Percentiles rank a stretch among this genome's conserved stretches.
Conservation (phyloP, 2,329 filamentous ascomycete genomes). For the Alternaria incomplexa region DNA sequence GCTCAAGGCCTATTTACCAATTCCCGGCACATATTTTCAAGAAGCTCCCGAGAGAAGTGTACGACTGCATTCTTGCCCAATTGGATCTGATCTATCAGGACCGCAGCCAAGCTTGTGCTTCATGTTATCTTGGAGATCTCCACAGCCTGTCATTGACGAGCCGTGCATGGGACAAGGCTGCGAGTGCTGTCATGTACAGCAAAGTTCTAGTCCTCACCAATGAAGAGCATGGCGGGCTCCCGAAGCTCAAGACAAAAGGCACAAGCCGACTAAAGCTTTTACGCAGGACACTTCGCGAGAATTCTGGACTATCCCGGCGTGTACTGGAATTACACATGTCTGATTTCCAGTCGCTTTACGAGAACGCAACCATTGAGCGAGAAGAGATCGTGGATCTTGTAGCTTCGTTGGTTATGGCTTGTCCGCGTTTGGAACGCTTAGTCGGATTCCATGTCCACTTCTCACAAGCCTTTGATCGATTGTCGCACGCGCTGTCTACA, state of each 20-base stretch:
- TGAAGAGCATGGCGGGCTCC: slow-evolving; percentile 41
- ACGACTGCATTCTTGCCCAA: slow-evolving; percentile 61
- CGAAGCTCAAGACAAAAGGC: slow-evolving; percentile 54
- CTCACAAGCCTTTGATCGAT: slow-evolving; percentile 60
- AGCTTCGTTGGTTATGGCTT: slow-evolving; percentile 64
- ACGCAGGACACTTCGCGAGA: slow-evolving; percentile 60
- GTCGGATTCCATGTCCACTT: slow-evolving; percentile 61
- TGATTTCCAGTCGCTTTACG: slow-evolving; percentile 52
- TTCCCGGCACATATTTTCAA: slow-evolving; percentile 50
- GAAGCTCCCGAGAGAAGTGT: slow-evolving; percentile 60
- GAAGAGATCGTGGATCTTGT: slow-evolving; percentile 60
- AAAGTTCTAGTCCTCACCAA: slow-evolving; percentile 57
- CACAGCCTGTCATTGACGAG: slow-evolving; percentile 60
- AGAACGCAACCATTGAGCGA: slow-evolving; percentile 50
- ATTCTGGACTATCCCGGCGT: slow-evolving; percentile 57
- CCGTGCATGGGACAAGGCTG: slow-evolving; percentile 62
- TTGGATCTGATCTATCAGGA: slow-evolving; percentile 54
- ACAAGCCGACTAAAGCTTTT: slow-evolving; percentile 61
- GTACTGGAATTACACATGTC: slow-evolving; percentile 62
- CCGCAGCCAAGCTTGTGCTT: slow-evolving; percentile 52
- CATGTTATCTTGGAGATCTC: slow-evolving; percentile 62
- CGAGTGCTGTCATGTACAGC: slow-evolving; percentile 59
- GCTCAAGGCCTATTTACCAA: slow-evolving; percentile 17
- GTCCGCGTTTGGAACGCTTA: slow-evolving; percentile 63
- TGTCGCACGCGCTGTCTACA: slow-evolving; percentile 63